phyloP scores from a whole-genome alignment of 2,329 filamentous ascomycete genomes.

The Canariomyces notabilis region DNA sequence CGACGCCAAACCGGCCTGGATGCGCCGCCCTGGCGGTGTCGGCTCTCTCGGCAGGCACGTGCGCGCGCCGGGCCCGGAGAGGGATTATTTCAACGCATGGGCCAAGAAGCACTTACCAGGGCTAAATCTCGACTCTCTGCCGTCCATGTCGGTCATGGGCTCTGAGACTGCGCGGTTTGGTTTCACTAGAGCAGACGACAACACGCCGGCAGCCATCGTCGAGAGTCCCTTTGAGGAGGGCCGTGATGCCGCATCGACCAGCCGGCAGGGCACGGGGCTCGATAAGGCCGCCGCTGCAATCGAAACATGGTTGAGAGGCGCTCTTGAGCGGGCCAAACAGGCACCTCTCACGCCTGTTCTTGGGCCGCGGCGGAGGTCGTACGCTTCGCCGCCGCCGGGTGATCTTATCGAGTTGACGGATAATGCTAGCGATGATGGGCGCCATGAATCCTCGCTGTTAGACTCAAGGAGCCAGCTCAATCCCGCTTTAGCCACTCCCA shows the following conservation, averaged over 20 bases:
- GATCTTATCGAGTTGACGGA: slow-evolving; percentile 30
- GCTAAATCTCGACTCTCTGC: slow-evolving; percentile 63
- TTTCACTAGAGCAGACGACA: slow-evolving; percentile 38
- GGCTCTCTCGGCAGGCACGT: slow-evolving; percentile 71
- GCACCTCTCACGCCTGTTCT: slow-evolving; percentile 44
- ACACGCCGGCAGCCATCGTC: slow-evolving; percentile 37
- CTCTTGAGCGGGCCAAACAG: slow-evolving; percentile 52
- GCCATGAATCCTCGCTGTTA: slow-evolving; percentile 9
- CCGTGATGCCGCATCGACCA: slow-evolving; percentile 36
- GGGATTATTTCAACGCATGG: slow-evolving; percentile 79
- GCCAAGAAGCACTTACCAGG: slow-evolving; percentile 78
- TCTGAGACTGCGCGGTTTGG: slow-evolving; percentile 56
- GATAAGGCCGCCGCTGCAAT: slow-evolving; percentile 84
- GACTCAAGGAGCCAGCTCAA: slow-evolving; percentile 16
- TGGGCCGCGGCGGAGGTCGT: slow-evolving; percentile 26
- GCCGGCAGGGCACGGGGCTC: slow-evolving; percentile 51
- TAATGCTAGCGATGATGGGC: slow-evolving; percentile 25
- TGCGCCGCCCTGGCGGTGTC: slow-evolving; percentile 82
- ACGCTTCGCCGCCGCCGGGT: slow-evolving; percentile 5
- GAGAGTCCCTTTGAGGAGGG: slow-evolving; percentile 49
- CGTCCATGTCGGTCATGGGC: slow-evolving; percentile 61
- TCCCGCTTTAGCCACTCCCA: background rate
- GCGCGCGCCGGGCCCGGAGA: slow-evolving; percentile 72
- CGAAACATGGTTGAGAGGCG: slow-evolving; percentile 84
- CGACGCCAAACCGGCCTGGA: slow-evolving; percentile 50